Conservation (phyloP, 2,329 filamentous ascomycete species). For the Niveomyces coronatus region DNA sequence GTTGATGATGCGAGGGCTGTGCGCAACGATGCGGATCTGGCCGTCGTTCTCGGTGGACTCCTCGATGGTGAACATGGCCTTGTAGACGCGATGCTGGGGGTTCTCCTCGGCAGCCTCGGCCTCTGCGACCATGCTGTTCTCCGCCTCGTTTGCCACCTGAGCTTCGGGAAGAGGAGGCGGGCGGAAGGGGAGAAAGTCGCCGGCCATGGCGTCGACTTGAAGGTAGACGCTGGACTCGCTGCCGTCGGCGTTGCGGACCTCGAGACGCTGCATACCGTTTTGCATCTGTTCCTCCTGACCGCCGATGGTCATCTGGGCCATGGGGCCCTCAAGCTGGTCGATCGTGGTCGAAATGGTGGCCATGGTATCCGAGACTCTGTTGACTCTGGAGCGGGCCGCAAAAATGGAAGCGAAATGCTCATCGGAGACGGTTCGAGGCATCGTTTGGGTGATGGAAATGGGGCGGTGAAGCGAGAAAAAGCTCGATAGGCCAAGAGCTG, state of each 20-base stretch:
- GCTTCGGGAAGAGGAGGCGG: slow-evolving; percentile 73
- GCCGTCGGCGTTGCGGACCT: slow-evolving; percentile 46
- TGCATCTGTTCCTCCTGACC: slow-evolving; percentile 30
- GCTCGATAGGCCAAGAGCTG: slow-evolving; percentile 78
- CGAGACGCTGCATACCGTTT: slow-evolving; percentile 40
- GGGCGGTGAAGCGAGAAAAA: slow-evolving; percentile 96
- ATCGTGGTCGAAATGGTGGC: slow-evolving; percentile 54
- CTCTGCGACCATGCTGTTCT: slow-evolving; percentile 26
- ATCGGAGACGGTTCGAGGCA: slow-evolving; percentile 61
- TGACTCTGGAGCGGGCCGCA: slow-evolving; percentile 39
- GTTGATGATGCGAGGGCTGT: slow-evolving; percentile 47
- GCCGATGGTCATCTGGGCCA: slow-evolving; percentile 41
- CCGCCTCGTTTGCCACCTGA: slow-evolving; percentile 26
- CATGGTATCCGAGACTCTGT: slow-evolving; percentile 51
- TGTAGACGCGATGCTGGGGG: slow-evolving; percentile 47
- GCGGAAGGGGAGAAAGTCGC: slow-evolving; percentile 68
- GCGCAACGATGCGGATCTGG: slow-evolving; percentile 49
- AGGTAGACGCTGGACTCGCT: slow-evolving; percentile 49
- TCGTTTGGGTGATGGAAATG: slow-evolving; percentile 75
- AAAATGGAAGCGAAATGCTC: slow-evolving; percentile 83
- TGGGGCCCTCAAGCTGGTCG: slow-evolving; percentile 47
- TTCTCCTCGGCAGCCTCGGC: slow-evolving; percentile 25
- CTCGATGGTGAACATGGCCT: slow-evolving; percentile 56
- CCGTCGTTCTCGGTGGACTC: slow-evolving; percentile 51
- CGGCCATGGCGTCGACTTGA: slow-evolving; percentile 58